Evolutionary conservation across 768 basidiomycete genomes (phyloP), one percentile per base, ranked within the genome.

Genomic region (Tephrocybe rancida): DNA sequence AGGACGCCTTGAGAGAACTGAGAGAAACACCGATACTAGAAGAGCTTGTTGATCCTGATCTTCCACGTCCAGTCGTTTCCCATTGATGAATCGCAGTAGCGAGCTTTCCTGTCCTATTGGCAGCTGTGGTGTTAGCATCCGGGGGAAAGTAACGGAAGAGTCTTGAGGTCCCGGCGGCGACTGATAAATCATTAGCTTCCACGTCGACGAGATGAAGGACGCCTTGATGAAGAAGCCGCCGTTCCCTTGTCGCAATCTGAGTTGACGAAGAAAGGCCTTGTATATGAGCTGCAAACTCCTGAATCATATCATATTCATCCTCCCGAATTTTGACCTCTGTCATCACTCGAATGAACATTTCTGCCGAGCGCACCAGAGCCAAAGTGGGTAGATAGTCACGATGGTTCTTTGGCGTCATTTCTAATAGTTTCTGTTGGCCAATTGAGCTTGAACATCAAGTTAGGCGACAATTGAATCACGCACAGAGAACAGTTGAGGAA

Each of bases 301-400:
- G 89, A 29, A 91, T 74, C 32, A 83, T 69, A n/a, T 86, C 84
- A 64, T 95, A 92, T 56, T 93, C 91, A 47, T 94, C 91, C 67
- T 95, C 93, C 18, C 91, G 82, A 10, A 80, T 70, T 64, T 95
- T 94, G 57, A 95, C 92, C 62, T 93, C 92, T 35, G 86, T 85
- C 71, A 97, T 81, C 2, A 88, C 86, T 24, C 84, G 81, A 54
- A 95, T 85, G 38, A 87, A 80, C 57, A 86, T 71, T 54, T 90
- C 84, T 16, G 85, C 87, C 2, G 86, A 81, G 55, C 86, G 81
- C 21, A 86, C 71, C 55, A 84, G 77, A 14, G 81, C 85, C 46
- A 88, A 74, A 0, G 87, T 85, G 1, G 86, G 72, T 30, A 92
- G 64, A 63, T 90, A 86, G 60, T 92, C 90, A 9, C 80, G 75